Conservation (phyloP, 169 alveolate species). For the Cryptosporidium xiaoi region DNA sequence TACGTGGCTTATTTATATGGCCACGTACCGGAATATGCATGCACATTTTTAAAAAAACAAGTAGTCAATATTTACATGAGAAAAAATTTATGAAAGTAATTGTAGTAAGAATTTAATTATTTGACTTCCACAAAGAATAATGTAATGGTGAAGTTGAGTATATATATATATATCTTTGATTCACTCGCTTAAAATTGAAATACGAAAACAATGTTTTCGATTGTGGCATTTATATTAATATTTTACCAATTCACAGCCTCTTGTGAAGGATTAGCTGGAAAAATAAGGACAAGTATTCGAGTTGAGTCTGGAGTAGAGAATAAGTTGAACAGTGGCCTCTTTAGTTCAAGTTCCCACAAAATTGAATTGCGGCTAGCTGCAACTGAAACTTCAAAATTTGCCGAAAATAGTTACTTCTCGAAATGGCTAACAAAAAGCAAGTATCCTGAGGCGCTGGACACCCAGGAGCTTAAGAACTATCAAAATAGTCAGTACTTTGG, state of each 20-base stretch:
- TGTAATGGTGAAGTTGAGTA: neutral
- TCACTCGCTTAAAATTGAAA: neutral
- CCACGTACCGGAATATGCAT: constrained; percentile 68
- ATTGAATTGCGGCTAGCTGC: constrained; percentile 31
- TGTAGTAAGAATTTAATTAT: too few relatives aligned
- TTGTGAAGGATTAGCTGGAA: constrained; percentile 58
- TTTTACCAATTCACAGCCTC: neutral
- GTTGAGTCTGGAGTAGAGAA: constrained; percentile 31
- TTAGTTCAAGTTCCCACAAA: constrained; percentile 34
- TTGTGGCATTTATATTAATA: constrained; percentile 9
- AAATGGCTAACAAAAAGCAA: constrained; percentile 54
- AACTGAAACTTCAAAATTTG: constrained; percentile 6
- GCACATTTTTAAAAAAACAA: constrained; percentile 7
- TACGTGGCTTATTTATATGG: constrained; percentile 47
- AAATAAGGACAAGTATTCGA: constrained; percentile 8
- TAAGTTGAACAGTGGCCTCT: constrained; percentile 26
- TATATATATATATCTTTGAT: neutral
- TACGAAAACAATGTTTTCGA: neutral
- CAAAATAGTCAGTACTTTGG: constrained; percentile 92
- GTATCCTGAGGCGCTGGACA: constrained; percentile 58
- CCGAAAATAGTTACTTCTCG: constrained; percentile 34
- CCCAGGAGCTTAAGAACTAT: constrained; percentile 85
- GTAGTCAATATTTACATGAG: constrained; percentile 60
- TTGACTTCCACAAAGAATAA: too few relatives aligned
- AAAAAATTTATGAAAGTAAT: neutral